These are phyloP conservation scores for Citrus hindsii DNA, from an alignment of 345 rosid genomes.

Conservation along the genomic window DNA sequence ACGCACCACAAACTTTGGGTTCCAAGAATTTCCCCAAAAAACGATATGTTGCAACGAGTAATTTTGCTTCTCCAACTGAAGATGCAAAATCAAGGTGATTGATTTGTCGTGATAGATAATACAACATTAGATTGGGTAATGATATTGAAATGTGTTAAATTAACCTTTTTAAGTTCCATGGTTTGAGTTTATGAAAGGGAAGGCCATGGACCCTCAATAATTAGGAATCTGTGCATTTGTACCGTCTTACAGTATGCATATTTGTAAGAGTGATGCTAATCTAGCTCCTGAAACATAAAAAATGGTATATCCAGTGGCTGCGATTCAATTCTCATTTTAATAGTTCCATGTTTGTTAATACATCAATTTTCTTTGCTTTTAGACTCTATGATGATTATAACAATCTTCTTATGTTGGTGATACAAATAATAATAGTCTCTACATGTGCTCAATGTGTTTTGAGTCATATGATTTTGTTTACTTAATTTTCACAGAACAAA, in stretches of 20 bases:
- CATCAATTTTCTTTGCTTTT: not conserved
- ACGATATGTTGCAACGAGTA: slow-evolving; percentile 41
- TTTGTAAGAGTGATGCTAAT: not conserved
- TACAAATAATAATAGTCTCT: not conserved
- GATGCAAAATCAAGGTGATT: slow-evolving; percentile 76
- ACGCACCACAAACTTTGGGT: slow-evolving; percentile 34
- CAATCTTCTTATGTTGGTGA: not conserved
- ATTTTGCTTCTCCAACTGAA: slow-evolving; percentile 59
- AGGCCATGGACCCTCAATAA: not conserved
- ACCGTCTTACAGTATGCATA: no score
- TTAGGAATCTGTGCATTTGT: not conserved
- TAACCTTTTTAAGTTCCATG: not conserved
- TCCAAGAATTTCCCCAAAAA: slow-evolving; percentile 36
- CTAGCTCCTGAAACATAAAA: not conserved
- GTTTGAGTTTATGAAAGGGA: slow-evolving; percentile 3
- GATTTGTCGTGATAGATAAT: slow-evolving; percentile 14
- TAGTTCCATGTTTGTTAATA: not conserved
- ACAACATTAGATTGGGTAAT: not conserved
- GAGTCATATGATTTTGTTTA: not conserved
- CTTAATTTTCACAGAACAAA: not conserved
- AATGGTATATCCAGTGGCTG: not conserved
- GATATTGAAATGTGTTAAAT: not conserved
- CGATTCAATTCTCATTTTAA: not conserved
- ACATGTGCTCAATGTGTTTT: not conserved
- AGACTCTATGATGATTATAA: not conserved